Evolutionary conservation across 139 green algal species (phyloP).

Genomic region (Auxenochlorella protothecoides): DNA sequence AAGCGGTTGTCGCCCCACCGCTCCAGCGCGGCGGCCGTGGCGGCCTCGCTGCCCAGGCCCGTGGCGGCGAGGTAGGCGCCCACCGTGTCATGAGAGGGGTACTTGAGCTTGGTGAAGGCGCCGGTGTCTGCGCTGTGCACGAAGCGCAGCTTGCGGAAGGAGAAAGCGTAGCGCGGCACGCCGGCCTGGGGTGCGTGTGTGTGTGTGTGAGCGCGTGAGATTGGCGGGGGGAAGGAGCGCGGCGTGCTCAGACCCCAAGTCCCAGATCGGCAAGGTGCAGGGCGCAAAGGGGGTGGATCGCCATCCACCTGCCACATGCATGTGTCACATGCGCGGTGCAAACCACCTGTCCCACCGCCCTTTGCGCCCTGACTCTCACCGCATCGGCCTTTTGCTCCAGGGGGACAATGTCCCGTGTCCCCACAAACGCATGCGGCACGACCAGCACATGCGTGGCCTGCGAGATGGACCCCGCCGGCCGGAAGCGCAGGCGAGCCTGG

Average conservation of each 20-base stretch:
- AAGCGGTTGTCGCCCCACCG: constrained; percentile 63
- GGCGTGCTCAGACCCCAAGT: not conserved
- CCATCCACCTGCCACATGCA: not conserved
- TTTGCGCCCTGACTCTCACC: constrained; percentile 12
- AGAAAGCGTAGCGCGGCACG: constrained; percentile 52
- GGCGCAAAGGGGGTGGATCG: not conserved
- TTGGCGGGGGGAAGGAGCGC: too few species aligned
- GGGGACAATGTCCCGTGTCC: constrained; percentile 46
- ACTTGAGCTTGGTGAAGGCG: constrained; percentile 62
- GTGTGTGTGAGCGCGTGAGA: too few species aligned
- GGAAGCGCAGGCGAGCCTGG: constrained; percentile 8
- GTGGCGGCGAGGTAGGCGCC: constrained; percentile 28
- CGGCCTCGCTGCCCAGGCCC: constrained; percentile 32
- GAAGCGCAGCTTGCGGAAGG: constrained; percentile 71
- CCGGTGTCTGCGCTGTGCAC: constrained; percentile 31
- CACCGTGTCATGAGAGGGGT: constrained; percentile 54
- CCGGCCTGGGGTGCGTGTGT: constrained; percentile 7
- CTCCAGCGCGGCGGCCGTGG: constrained; percentile 34
- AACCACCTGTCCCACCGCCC: constrained; percentile 21
- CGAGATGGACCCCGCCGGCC: not conserved
- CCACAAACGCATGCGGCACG: constrained; percentile 46
- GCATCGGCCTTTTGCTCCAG: constrained; percentile 10
- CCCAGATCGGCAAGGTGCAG: not conserved
- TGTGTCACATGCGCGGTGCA: not conserved
- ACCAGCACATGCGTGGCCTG: constrained; percentile 40